Evolutionary conservation across 345 rosid genomes (phyloP).

Genomic region (Citrus hindsii): DNA sequence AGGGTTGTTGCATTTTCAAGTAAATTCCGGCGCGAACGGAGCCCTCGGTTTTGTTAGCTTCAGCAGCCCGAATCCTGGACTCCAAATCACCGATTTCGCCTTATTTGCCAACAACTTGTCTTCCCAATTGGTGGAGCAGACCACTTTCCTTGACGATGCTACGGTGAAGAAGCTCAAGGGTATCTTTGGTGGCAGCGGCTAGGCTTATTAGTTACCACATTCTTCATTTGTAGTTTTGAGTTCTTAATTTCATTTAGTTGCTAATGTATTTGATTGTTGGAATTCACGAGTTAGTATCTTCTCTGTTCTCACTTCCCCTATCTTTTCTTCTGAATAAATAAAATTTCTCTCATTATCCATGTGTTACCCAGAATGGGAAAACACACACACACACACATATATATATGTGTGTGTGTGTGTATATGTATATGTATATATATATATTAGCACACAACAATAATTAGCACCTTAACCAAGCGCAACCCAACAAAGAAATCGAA

Average conservation of each 20-base stretch:
- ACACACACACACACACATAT: rapidly evolving
- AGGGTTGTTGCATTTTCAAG: constrained; percentile 78
- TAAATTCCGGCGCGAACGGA: constrained; percentile 28
- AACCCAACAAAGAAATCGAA: background rate
- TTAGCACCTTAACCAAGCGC: background rate
- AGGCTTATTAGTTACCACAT: background rate
- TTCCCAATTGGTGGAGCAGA: constrained; percentile 34
- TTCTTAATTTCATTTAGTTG: background rate
- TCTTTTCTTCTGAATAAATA: background rate
- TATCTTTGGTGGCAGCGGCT: constrained; percentile 79
- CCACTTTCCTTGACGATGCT: constrained; percentile 73
- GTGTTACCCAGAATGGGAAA: no score
- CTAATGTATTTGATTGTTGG: background rate
- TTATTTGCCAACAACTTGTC: constrained; percentile 62
- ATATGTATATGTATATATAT: no score
- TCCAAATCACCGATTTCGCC: constrained; percentile 69
- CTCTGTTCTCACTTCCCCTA: background rate
- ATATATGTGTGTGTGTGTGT: no score
- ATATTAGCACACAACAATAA: no score
- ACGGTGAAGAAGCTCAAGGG: constrained; percentile 76
- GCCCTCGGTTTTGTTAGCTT: constrained; percentile 54
- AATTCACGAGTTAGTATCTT: background rate
- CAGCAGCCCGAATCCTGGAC: constrained; percentile 59
- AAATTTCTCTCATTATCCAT: background rate
- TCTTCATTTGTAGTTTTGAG: background rate